phyloP scores from a whole-genome alignment of 139 green algal genomes.

The Nannochloris sp. region DNA sequence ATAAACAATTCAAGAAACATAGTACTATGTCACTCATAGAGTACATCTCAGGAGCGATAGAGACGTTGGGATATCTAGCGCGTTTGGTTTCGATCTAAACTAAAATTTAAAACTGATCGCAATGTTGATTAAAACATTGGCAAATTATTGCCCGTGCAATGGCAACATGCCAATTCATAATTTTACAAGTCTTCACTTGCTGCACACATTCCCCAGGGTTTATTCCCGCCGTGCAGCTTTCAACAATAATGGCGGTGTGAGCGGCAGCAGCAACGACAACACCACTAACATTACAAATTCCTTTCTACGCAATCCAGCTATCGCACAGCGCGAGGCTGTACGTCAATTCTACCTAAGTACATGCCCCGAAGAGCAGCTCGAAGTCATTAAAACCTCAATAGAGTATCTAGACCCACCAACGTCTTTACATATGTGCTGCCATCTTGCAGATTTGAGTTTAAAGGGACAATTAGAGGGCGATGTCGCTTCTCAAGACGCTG shows the following conservation, averaged over 20 bases:
- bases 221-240: neutral
- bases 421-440: conserved; percentile 17
- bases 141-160: neutral
- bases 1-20: too few relatives aligned
- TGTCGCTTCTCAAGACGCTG: neutral
- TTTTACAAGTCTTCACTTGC: neutral
- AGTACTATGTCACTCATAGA: neutral
- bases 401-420: neutral
- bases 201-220: neutral
- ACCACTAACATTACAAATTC: neutral
- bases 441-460: conserved; percentile 6
- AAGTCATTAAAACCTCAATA: neutral
- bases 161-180: neutral
- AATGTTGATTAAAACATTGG: neutral
- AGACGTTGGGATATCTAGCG: neutral
- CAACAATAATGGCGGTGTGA: neutral
- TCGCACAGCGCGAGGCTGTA: conserved; percentile 15
- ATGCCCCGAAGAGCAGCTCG: neutral
- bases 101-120: neutral
- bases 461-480: conserved; percentile 5
- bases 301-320: conserved; percentile 9
- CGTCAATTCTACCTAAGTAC: conserved; percentile 7
- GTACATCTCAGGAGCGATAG: neutral
- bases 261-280: neutral
- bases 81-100: too few relatives aligned